Conservation (phyloP, 192 early-diverging fungal genomes). For the Radiomyces spectabilis region DNA sequence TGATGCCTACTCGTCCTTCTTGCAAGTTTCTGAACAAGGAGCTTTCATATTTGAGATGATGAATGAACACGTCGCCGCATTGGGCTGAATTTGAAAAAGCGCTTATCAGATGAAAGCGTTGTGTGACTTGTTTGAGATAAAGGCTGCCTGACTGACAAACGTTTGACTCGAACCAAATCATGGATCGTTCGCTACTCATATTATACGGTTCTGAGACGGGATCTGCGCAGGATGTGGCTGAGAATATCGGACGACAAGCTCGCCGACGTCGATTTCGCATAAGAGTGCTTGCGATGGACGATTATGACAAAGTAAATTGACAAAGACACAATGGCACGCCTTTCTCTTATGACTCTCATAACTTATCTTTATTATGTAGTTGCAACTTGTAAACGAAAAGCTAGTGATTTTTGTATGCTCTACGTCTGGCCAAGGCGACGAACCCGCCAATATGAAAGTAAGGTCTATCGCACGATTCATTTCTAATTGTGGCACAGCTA, state of each 20-base stretch:
- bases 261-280: conserved; percentile 64
- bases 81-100: no score
- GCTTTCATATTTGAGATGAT: no score
- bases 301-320: conserved; percentile 50
- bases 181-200: conserved; percentile 47
- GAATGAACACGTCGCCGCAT: no score
- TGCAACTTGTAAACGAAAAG: conserved; percentile 46
- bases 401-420: conserved; percentile 83
- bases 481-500: conserved; percentile 2
- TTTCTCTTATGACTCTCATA: not conserved
- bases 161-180: no score
- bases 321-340: not conserved
- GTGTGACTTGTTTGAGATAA: no score
- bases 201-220: conserved; percentile 94
- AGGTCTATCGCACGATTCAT: not conserved
- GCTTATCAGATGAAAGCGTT: no score
- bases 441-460: conserved; percentile 88
- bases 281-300: conserved; percentile 67
- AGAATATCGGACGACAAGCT: conserved; percentile 72
- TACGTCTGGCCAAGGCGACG: conserved; percentile 90
- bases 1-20: no score
- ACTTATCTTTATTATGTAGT: conserved; percentile 19
- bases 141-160: no score
- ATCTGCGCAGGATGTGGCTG: conserved; percentile 84
- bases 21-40: no score